Percentiles rank a stretch among this genome's conserved stretches.
Evolutionary conservation across 2,329 filamentous ascomycete genomes (phyloP).

Genomic region (Endocalyx cinctus): DNA sequence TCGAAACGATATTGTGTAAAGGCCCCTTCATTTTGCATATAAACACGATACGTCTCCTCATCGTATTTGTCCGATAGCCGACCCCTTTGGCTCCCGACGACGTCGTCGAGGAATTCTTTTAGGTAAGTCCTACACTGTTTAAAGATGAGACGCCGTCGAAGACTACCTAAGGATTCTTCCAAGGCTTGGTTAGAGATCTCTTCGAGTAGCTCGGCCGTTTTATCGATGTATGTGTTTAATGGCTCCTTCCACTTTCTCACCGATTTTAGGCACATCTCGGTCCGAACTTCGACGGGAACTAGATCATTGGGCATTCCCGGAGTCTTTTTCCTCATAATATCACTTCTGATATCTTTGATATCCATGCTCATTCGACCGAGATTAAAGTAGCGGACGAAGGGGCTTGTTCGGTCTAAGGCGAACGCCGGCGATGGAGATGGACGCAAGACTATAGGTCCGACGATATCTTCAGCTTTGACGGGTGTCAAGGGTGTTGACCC

Average conservation of each 20-base stretch:
- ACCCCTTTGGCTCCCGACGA: conserved; percentile 29
- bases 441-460: conserved; percentile 20
- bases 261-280: conserved; percentile 51
- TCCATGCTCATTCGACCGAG: conserved; percentile 39
- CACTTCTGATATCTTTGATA: conserved; percentile 46
- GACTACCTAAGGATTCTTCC: conserved; percentile 38
- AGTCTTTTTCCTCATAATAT: conserved; percentile 50
- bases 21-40: conserved; percentile 50
- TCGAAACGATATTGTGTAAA: conserved; percentile 41
- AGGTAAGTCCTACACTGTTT: conserved; percentile 41
- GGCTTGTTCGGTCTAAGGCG: conserved; percentile 11
- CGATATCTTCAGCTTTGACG: conserved; percentile 35
- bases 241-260: conserved; percentile 55
- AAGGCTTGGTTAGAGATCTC: conserved; percentile 43
- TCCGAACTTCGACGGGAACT: conserved; percentile 56
- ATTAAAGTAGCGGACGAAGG: conserved; percentile 34
- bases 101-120: conserved; percentile 37
- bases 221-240: conserved; percentile 42
- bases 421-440: conserved; percentile 16
- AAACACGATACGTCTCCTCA: conserved; percentile 51
- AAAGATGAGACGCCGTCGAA: conserved; percentile 47
- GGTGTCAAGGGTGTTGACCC: conserved; percentile 11
- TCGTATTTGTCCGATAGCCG: conserved; percentile 42
- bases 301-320: conserved; percentile 53
- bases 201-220: conserved; percentile 45